phyloP scores from a whole-genome alignment of 2,329 filamentous ascomycete genomes.

The Hypoxylon sp. region DNA sequence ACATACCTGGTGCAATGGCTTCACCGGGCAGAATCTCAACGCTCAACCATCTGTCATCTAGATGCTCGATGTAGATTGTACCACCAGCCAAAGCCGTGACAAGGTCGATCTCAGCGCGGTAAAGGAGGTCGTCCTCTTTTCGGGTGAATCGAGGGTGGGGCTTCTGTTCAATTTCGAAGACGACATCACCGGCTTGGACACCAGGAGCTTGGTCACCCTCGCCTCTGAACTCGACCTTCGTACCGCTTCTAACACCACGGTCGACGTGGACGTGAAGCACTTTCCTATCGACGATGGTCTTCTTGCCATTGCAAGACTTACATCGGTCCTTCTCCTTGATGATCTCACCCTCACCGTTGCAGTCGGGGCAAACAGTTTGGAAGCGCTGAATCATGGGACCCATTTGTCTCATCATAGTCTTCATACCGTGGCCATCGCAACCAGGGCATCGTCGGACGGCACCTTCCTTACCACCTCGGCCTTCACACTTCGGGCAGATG shows the following conservation, averaged over 20 bases:
- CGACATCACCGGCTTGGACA: conserved; percentile 93
- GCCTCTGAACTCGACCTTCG: conserved; percentile 96
- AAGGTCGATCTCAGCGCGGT: conserved; percentile 94
- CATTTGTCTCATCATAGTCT: conserved; percentile 99
- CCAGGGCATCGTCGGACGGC: conserved; percentile 93
- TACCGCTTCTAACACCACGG: conserved; percentile 90
- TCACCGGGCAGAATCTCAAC: conserved; percentile 95
- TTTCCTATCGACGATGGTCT: conserved; percentile 97
- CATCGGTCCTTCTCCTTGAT: conserved; percentile 98
- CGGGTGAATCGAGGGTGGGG: conserved; percentile 96
- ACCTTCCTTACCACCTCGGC: conserved; percentile 95
- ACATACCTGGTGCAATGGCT: conserved; percentile 90
- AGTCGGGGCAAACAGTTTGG: conserved; percentile 99
- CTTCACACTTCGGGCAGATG: conserved; percentile 95
- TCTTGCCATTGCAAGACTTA: conserved; percentile 97
- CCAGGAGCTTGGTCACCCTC: conserved; percentile 97
- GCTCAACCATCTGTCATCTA: conserved; percentile 96
- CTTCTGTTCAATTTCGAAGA: conserved; percentile 99
- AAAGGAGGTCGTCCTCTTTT: conserved; percentile 96
- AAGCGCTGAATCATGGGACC: conserved; percentile 99
- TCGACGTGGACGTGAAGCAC: conserved; percentile 98
- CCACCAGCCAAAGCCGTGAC: conserved; percentile 95
- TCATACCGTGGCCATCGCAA: conserved; percentile 96
- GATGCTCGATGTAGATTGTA: conserved; percentile 91
- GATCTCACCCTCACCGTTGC: conserved; percentile 95